Conservation (phyloP, 139 green algal species). For the Chlorella sp. region DNA sequence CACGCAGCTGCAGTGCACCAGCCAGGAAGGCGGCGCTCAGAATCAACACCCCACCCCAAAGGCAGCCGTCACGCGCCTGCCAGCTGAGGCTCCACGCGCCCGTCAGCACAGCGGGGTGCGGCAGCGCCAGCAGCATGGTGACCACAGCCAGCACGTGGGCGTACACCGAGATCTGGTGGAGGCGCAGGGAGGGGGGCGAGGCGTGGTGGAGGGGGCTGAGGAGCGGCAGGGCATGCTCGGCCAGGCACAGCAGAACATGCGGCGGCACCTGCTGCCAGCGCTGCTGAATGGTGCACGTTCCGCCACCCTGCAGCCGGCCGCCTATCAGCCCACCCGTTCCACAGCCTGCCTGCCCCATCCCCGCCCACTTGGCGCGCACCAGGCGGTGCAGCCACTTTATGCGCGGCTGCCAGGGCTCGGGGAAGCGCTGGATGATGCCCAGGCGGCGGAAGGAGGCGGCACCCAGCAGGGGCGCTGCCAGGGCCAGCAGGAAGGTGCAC, state of each 20-base stretch:
- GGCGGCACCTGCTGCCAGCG: neutral
- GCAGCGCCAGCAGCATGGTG: conserved; percentile 65
- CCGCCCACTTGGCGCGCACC: conserved; percentile 20
- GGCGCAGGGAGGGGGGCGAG: neutral
- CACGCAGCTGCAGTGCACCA: too few relatives aligned
- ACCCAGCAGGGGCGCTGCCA: conserved; percentile 54
- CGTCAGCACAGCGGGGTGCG: conserved; percentile 54
- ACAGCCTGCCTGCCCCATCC: neutral
- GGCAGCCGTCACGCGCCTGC: neutral
- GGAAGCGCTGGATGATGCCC: conserved; percentile 58
- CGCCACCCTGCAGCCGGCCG: neutral
- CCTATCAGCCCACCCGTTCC: neutral
- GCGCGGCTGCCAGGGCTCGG: conserved; percentile 46
- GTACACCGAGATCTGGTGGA: conserved; percentile 38
- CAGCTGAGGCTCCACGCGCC: conserved; percentile 31
- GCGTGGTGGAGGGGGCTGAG: too few relatives aligned
- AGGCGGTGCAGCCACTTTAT: conserved; percentile 64
- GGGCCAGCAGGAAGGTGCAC: conserved; percentile 48
- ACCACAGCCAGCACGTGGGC: conserved; percentile 61
- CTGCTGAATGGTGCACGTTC: too few relatives aligned
- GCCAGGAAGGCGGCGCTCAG: too few relatives aligned
- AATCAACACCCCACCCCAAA: too few relatives aligned
- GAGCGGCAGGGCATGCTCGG: neutral
- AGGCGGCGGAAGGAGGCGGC: conserved; percentile 60
- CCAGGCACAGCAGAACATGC: neutral